Base-by-base conservation (phyloP, 768 basidiomycete species). In the Tricholoma sp. region DNA sequence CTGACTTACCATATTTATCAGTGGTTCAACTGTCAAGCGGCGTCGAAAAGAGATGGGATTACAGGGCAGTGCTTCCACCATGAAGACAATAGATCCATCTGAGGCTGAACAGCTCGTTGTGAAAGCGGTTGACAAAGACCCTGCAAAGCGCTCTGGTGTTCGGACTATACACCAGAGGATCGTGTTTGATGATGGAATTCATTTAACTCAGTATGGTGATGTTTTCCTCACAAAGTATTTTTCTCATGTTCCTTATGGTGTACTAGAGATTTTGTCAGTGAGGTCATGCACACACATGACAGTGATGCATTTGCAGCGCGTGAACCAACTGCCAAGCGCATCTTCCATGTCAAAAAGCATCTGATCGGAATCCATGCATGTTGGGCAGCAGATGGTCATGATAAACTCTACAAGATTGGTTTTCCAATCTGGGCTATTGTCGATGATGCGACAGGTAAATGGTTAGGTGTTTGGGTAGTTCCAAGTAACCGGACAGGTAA, bases 21-120 rank as follows among this genome's bases (percentile, higher is more conserved):
- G 45, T 46, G 45, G 21, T 22, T 1, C 45, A 46, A 46, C 45
- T 1, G 45, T 46, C 45, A 46, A 46, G 45, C 1, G 45, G 2
- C 21, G 45, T 24, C 45, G 19, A 24, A 46, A 46, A 5, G 21
- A 22, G 1, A 1, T 46, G 1, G 45, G 45, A n/a, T 46, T 46
- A 18, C 51, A 32, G 1, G 65, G 61, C 1, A 61, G 61, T 34
- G 46, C 57, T n/a, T 21, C 50, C 8, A 67, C 65, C 2, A 63
- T 56, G 50, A 62, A 57, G 37, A 55, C 31, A 0, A 52, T 71
- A 31, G 50, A 66, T 5, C 22, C 29, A 5, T 6, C 45, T 0
- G 62, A 63, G 5, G 58, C 49, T 19, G 55, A 55, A 16, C 66
- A 71, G 41, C 57, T 68, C 2, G 59, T 72, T 6, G 31, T 71